Percentiles rank a stretch among this genome's conserved stretches.
Evolutionary conservation across 78 protist genomes (phyloP).

Genomic region (Salpingoeca rosetta): DNA sequence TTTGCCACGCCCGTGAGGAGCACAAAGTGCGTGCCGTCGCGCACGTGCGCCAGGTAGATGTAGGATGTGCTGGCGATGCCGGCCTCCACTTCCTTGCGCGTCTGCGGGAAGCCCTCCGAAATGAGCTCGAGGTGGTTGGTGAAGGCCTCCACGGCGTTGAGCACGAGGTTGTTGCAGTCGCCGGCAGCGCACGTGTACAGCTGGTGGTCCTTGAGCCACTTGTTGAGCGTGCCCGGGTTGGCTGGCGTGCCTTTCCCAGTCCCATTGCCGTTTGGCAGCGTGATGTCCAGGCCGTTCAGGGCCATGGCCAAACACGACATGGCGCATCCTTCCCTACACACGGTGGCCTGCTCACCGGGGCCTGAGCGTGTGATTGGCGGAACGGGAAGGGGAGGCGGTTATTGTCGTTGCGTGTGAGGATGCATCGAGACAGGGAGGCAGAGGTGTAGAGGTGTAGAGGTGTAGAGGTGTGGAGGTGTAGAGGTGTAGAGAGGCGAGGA

Average conservation of each 20-base stretch:
- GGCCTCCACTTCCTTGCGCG: neutral
- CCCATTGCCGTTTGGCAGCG: neutral
- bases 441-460: too few relatives aligned
- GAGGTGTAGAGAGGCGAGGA: too few relatives aligned
- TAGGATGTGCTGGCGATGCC: too few relatives aligned
- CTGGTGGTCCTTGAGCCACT: neutral
- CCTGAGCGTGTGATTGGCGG: too few relatives aligned
- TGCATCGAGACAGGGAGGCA: too few relatives aligned
- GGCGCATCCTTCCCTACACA: slow-evolving; percentile 15
- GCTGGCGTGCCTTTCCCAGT: neutral
- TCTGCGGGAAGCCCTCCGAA: neutral
- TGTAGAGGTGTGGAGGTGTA: too few relatives aligned
- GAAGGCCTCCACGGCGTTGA: neutral
- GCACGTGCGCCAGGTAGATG: slow-evolving; percentile 15
- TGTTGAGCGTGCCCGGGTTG: neutral
- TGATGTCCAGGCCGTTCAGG: neutral
- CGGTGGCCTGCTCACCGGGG: neutral
- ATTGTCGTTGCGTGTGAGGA: too few relatives aligned
- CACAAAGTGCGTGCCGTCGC: slow-evolving; percentile 15
- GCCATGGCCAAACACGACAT: slow-evolving; percentile 21
- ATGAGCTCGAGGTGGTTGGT: neutral
- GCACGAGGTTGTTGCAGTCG: slow-evolving; percentile 15
- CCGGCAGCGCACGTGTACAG: slow-evolving; percentile 9
- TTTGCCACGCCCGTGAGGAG: neutral
- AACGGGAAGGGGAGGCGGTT: too few relatives aligned